Base-by-base conservation (phyloP, 495 filamentous ascomycete genomes). In the Parmelia sp. region DNA sequence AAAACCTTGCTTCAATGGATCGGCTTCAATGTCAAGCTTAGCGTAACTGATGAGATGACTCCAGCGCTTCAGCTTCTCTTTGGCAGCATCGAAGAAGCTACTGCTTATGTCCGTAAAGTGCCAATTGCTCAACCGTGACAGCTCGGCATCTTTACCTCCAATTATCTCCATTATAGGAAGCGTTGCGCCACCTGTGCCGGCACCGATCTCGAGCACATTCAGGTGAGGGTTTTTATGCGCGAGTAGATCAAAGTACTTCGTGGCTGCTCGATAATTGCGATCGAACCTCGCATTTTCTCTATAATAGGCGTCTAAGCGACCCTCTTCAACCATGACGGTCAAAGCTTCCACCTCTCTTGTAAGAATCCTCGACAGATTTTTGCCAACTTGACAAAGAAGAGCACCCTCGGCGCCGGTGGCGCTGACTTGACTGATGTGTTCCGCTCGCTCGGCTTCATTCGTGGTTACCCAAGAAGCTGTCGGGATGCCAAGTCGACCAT, bases 61-160 rank as follows among this genome's bases (percentile, higher is more conserved):
- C 31, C 21, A 58, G 10, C 58, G 56, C 1, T 56, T 25, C 35
- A 69, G 73, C 8, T 62, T 39, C n/a, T 72, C 68, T 17, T 65
- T 63, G 0, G 74, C 74, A 17, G 60, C 62, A 36, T 75, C 73
- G 25, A 81, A 78, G 63, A 77, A 78, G 0, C 67, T 68, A 10
- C 70, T 62, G 0, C 78, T 79, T 1, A 80, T 72, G 45, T 81
- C 79, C 14, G 79, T 80, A 53, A 74, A 78, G 5, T 70, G n/a
- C 21, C 60, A 69, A 0, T 23, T 39, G 3, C 17, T 42, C 27
- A 61, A 47, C 12, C 37, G 36, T 6, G 47, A 23, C 3, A 45
- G 25, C 7, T 45, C 59, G 6, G 17, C 36, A 5, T 61, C 29
- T 19, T 9, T 27, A n/a, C 62, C 62, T 17, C 71, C 69, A 6